These are phyloP conservation scores for Mortierella antarctica DNA, from an alignment of 192 early-diverging fungal genomes.

Conservation along the genomic window DNA sequence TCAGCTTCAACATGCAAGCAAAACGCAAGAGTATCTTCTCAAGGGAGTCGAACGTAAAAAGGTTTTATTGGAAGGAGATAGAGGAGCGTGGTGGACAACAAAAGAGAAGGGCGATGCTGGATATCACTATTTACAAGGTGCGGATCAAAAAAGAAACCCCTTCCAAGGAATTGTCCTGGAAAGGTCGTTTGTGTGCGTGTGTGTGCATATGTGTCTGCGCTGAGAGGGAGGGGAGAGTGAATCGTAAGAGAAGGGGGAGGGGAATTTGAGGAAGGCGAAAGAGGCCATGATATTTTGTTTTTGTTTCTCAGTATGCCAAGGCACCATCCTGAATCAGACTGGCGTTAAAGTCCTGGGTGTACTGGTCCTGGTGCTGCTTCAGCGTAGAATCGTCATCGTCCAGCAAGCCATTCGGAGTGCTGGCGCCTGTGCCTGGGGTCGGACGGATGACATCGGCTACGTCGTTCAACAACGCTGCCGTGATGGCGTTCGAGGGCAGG, in stretches of 20 bases:
- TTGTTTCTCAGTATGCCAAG: slow-evolving; percentile 6
- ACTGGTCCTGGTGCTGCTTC: slow-evolving; percentile 42
- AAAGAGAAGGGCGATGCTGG: background rate
- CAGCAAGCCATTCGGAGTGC: slow-evolving; percentile 33
- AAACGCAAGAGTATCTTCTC: no score
- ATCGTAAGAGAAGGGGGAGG: background rate
- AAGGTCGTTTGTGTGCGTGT: no score
- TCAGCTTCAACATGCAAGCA: no score
- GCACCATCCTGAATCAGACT: slow-evolving; percentile 20
- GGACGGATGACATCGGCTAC: slow-evolving; percentile 40
- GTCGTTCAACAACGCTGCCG: slow-evolving; percentile 39
- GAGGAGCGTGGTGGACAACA: background rate
- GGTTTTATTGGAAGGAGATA: background rate
- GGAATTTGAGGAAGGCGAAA: background rate
- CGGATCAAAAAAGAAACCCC: background rate
- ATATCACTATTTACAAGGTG: background rate
- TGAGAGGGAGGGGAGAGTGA: background rate
- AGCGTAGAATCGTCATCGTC: slow-evolving; percentile 30
- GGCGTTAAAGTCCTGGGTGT: slow-evolving; percentile 29
- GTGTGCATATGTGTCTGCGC: no score
- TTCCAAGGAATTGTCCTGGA: background rate
- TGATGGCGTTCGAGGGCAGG: slow-evolving; percentile 41
- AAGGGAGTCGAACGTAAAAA: background rate
- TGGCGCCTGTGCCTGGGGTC: slow-evolving; percentile 20
- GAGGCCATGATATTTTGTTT: background rate